Evolutionary conservation across 148 eudicot genomes (phyloP).

Genomic region (Camellia lanceoleosa): DNA sequence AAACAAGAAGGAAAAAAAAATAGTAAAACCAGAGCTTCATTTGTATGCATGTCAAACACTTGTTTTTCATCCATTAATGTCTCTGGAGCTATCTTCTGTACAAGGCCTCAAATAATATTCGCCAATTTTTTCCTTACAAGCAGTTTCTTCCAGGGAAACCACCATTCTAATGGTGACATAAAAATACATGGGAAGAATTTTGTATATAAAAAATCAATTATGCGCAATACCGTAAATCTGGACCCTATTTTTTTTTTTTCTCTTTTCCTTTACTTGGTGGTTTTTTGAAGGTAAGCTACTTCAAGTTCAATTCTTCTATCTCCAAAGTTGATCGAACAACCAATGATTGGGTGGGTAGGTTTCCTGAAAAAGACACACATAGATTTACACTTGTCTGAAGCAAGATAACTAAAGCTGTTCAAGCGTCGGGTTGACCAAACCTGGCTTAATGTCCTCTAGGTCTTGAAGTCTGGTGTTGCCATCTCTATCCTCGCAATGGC

Average conservation of each 20-base stretch:
- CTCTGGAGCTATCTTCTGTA: background rate
- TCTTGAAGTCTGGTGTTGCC: slow-evolving; percentile 10
- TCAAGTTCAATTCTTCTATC: slow-evolving; percentile 13
- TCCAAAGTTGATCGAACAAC: slow-evolving; percentile 16
- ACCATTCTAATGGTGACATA: background rate
- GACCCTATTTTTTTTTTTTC: background rate
- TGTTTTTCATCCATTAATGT: too few relatives aligned
- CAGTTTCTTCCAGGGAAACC: background rate
- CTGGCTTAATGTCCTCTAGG: slow-evolving; percentile 28
- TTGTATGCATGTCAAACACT: background rate
- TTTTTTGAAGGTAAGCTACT: background rate
- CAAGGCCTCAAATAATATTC: background rate
- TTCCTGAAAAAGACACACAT: slow-evolving; percentile 12
- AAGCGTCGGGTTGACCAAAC: slow-evolving; percentile 11
- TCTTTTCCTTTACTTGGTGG: background rate
- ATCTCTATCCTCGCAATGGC: slow-evolving; percentile 26
- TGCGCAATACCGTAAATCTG: background rate
- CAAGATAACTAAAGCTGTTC: background rate
- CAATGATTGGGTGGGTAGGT: background rate
- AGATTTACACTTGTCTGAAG: background rate
- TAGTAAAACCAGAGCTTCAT: background rate
- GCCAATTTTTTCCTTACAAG: background rate
- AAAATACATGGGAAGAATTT: background rate
- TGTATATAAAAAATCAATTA: background rate
- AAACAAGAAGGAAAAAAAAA: background rate